Evolutionary conservation across 129 eudicot species (phyloP).

Genomic region (Helianthus tuberosus): DNA sequence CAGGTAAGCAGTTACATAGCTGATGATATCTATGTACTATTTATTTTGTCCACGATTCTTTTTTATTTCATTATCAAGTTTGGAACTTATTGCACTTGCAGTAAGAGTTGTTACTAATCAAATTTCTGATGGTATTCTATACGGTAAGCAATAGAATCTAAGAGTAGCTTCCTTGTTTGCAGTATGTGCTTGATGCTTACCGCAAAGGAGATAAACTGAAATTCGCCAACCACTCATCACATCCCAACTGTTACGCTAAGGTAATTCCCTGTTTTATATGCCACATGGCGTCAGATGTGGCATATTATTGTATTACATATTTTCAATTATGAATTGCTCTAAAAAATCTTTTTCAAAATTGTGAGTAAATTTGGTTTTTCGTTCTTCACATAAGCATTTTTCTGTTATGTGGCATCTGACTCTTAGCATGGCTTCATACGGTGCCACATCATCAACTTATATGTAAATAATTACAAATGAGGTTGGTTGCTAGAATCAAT

Average conservation of each 20-base stretch:
- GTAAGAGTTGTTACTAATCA: not conserved
- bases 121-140: not conserved
- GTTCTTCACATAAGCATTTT: not conserved
- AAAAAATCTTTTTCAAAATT: not conserved
- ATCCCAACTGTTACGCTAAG: conserved; percentile 96
- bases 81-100: not conserved
- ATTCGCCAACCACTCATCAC: conserved; percentile 93
- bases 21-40: conserved; percentile 1
- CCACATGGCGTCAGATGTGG: not conserved
- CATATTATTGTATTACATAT: not conserved
- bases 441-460: not conserved
- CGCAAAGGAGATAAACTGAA: conserved; percentile 98
- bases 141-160: conserved; percentile 17
- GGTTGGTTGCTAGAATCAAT: not conserved
- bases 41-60: not conserved
- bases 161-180: conserved; percentile 30
- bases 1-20: conserved; percentile 56
- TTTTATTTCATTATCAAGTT: not conserved
- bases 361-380: not conserved
- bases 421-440: not conserved
- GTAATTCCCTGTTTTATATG: conserved; percentile 26
- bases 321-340: not conserved
- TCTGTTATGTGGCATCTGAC: not conserved
- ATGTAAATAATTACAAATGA: not conserved
- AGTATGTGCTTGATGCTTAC: conserved; percentile 95